These are phyloP conservation scores for Castanea mollissima DNA, from an alignment of 306 rosid genomes.

Conservation along the genomic window DNA sequence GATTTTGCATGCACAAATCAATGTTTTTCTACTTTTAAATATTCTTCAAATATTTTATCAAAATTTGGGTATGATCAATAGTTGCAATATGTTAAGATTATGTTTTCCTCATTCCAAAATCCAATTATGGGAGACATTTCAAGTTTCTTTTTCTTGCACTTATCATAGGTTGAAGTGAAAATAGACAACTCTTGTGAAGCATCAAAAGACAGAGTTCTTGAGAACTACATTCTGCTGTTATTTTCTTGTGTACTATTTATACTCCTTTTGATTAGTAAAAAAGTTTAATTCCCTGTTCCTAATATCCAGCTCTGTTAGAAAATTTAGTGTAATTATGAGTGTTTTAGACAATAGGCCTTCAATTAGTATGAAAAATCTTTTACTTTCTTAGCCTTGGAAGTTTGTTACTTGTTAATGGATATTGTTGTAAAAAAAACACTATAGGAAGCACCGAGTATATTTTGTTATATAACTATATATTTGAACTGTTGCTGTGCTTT, in stretches of 20 bases:
- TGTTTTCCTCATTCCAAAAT: neutral
- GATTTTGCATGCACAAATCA: neutral
- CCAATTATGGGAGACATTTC: constrained; percentile 12
- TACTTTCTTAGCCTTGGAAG: neutral
- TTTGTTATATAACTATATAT: neutral
- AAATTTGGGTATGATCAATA: neutral
- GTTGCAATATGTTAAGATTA: neutral
- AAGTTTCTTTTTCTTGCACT: constrained; percentile 16
- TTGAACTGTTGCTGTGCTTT: neutral
- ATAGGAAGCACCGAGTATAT: neutral
- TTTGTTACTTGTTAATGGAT: neutral
- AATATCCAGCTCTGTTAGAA: neutral
- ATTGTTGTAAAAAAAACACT: neutral
- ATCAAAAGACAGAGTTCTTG: constrained; percentile 54
- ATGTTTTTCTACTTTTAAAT: neutral
- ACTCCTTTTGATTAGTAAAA: neutral
- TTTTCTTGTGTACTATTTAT: no score
- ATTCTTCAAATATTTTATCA: neutral
- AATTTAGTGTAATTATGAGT: neutral
- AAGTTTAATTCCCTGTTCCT: neutral
- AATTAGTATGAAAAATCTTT: neutral
- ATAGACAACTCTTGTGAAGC: constrained; percentile 68
- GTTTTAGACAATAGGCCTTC: neutral
- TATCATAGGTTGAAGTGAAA: constrained; percentile 74
- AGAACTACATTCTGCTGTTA: constrained; percentile 26